Evolutionary conservation across 345 rosid genomes (phyloP), one percentile per base, ranked within the genome.

Genomic region (Eucalyptus camaldulensis): DNA sequence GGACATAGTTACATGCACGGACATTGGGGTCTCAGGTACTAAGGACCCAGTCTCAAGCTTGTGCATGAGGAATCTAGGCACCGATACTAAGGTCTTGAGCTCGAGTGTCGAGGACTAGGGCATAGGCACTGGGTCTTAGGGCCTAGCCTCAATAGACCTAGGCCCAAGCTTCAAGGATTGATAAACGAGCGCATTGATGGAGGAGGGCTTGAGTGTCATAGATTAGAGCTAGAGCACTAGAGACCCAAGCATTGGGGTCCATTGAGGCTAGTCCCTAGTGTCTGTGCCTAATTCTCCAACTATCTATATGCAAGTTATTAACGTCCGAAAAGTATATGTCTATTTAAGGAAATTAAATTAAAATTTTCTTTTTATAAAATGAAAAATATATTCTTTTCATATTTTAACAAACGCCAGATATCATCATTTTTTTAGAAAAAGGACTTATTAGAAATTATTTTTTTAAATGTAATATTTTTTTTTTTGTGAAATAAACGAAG

Each of bases 151-250:
- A 25, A 60, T 6, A 27, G 4, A 27, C 67, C 2, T 1, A 0
- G 1, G 31, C 69, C 69, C 8, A 6, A 60, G 31, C 31, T 27
- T 13, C 31, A 12, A 27, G 69, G 15, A 3, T 5, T 8, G 0
- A 53, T 53, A 21, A 22, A 53, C 4, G 10, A 21, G 58, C 58
- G 0, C 25, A 21, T 53, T 22, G 5, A 53, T 53, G 25, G 25
- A 53, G 58, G 58, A 53, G 58, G 58, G 58, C 58, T 0, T 53
- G 5, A 21, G 58, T 53, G 31, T 60, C 16, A 60, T 3, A 27
- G 8, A 60, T 27, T 0, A 0, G 1, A 60, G 69, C 31, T 60
- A 4, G 2, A 60, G 15, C 1, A 0, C 15, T 11, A 53, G 58
- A 4, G 24, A 19, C 24, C 10, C 58, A 8, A 53, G 24, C 10